These are phyloP conservation scores for Nectriaceae sp. DNA, from an alignment of 2,329 filamentous ascomycete genomes.

Conservation along the genomic window DNA sequence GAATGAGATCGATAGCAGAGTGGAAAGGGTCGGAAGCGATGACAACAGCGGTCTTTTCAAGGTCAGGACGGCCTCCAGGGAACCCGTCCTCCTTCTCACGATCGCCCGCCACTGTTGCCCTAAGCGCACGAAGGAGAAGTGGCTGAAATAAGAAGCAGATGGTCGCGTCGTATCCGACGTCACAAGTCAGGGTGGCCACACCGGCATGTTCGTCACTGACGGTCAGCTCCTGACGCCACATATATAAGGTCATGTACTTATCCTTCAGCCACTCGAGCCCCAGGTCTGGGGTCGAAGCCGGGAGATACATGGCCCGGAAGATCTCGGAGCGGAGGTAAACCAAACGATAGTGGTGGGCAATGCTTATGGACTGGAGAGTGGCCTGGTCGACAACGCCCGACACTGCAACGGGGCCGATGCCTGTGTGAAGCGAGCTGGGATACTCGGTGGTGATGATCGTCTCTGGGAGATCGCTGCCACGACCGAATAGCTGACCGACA, in stretches of 20 bases:
- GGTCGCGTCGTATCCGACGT: not conserved
- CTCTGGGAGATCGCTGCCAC: not conserved
- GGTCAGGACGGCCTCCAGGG: too few relatives aligned
- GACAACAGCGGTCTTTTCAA: not conserved
- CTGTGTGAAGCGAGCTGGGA: not conserved
- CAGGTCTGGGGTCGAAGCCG: not conserved
- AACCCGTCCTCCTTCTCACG: not conserved
- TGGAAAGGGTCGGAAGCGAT: slow-evolving; percentile 1
- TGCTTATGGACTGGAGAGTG: not conserved
- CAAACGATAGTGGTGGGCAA: slow-evolving; percentile 6
- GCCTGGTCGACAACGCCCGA: not conserved
- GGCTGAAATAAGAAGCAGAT: not conserved
- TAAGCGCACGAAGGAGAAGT: not conserved
- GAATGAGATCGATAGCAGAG: slow-evolving; percentile 3
- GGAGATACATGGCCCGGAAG: not conserved
- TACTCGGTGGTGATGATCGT: not conserved
- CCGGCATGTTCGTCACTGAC: not conserved
- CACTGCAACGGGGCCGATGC: not conserved
- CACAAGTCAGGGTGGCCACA: not conserved
- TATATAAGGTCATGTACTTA: not conserved
- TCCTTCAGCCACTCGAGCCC: not conserved
- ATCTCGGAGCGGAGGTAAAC: slow-evolving; percentile 9
- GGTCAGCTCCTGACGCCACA: not conserved
- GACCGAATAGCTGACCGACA: not conserved
- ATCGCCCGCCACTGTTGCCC: not conserved